Percentiles rank a stretch among this genome's conserved stretches.
These are phyloP conservation scores for Cutaneotrichosporon mucoides DNA, from an alignment of 1,284 basidiomycete species.

Conservation along the genomic window DNA sequence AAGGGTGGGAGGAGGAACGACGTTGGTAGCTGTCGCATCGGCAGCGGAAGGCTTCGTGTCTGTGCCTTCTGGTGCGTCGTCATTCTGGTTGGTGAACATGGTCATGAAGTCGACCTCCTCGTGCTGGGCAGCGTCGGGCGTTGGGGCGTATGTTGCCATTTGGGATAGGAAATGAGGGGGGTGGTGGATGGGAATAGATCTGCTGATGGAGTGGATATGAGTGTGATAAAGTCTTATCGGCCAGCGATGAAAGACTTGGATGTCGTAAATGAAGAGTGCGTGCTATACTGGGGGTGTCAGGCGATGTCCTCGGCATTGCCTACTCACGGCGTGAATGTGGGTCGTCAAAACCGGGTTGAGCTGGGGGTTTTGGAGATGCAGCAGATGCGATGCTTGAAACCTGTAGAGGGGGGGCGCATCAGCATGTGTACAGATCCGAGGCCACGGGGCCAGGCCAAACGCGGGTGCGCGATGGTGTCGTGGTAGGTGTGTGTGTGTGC, in stretches of 20 bases:
- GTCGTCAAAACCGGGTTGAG: slow-evolving; percentile 1
- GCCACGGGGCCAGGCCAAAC: not conserved
- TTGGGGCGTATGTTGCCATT: slow-evolving; percentile 9
- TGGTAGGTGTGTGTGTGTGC: not conserved
- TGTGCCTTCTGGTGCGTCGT: slow-evolving; percentile 5
- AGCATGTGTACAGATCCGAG: not conserved
- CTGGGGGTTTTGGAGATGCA: not conserved
- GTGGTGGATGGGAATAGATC: not conserved
- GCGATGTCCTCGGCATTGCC: not conserved
- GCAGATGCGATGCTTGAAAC: slow-evolving; percentile 1
- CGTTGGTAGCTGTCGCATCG: not conserved
- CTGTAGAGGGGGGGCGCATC: not conserved
- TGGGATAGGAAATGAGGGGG: not conserved
- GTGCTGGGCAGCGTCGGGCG: slow-evolving; percentile 7
- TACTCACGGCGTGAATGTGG: not conserved
- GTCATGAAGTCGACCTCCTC: slow-evolving; percentile 24
- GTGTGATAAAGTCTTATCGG: slow-evolving; percentile 3
- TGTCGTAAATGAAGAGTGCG: slow-evolving; percentile 2
- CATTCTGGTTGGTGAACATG: slow-evolving; percentile 22
- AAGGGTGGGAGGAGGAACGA: slow-evolving; percentile 2
- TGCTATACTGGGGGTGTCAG: not conserved
- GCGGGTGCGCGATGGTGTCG: not conserved
- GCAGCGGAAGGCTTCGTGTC: not conserved
- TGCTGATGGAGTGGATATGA: not conserved
- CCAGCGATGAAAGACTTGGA: not conserved